Evolutionary conservation across 2,329 filamentous ascomycete genomes (phyloP).

Genomic region (Chaetomium strumarium): DNA sequence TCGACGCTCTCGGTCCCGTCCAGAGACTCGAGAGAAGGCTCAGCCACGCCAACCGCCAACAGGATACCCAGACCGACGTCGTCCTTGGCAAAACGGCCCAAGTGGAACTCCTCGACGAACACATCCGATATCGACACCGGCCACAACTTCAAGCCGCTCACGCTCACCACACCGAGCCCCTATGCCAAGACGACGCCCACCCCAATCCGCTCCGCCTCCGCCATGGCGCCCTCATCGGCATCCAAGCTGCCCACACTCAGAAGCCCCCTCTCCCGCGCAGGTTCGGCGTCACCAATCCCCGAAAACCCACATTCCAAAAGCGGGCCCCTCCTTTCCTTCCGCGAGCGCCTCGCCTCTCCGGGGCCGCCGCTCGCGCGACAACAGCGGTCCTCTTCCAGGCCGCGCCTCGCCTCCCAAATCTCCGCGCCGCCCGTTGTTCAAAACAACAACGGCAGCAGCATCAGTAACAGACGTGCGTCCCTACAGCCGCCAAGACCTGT

Average conservation of each 20-base stretch:
- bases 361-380: conserved; percentile 37
- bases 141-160: conserved; percentile 61
- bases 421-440: conserved; percentile 37
- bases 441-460: background rate
- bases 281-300: conserved; percentile 43
- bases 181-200: conserved; percentile 43
- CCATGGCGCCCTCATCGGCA: conserved; percentile 37
- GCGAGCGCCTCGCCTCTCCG: conserved; percentile 44
- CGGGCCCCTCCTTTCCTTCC: conserved; percentile 43
- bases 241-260: conserved; percentile 46
- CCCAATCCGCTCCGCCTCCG: conserved; percentile 38
- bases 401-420: conserved; percentile 38
- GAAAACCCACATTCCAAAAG: conserved; percentile 42
- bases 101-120: conserved; percentile 67
- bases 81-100: conserved; percentile 53
- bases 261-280: conserved; percentile 41
- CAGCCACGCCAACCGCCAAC: conserved; percentile 45
- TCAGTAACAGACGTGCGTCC: conserved; percentile 45
- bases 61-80: conserved; percentile 41
- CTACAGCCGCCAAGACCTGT: conserved; percentile 42
- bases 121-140: conserved; percentile 58
- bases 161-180: conserved; percentile 53
- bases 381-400: conserved; percentile 39
- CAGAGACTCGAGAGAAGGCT: conserved; percentile 36
- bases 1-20: conserved; percentile 40